These are phyloP conservation scores for Auricularia auricula-judae DNA, from an alignment of 768 basidiomycete species.

Conservation along the genomic window DNA sequence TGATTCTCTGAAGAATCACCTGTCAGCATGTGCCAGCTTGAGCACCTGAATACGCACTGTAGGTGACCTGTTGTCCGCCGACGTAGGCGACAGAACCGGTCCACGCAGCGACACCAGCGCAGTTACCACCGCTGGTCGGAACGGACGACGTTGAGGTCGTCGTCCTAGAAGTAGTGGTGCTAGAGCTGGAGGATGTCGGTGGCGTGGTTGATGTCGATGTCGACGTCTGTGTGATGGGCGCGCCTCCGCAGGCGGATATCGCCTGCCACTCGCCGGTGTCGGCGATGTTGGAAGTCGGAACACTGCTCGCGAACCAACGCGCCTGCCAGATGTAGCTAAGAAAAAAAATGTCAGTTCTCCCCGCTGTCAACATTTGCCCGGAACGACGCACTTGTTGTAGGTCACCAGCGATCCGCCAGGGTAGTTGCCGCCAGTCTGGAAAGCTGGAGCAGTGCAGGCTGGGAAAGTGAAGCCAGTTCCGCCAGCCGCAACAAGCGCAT, in stretches of 20 bases:
- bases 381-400: slow-evolving; percentile 28
- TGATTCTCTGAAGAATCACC: slow-evolving; percentile 11
- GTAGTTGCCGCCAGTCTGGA: slow-evolving; percentile 37
- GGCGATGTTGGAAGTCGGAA: slow-evolving; percentile 3
- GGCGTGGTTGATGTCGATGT: slow-evolving; percentile 12
- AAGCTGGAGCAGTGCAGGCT: slow-evolving; percentile 43
- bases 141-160: slow-evolving; percentile 7
- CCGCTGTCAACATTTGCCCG: too few species aligned
- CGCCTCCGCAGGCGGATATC: slow-evolving; percentile 5
- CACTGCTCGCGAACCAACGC: slow-evolving; percentile 2
- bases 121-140: slow-evolving; percentile 21
- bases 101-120: slow-evolving; percentile 44
- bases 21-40: slow-evolving; percentile 3
- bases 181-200: slow-evolving; percentile 9
- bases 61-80: slow-evolving; percentile 42
- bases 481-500: slow-evolving; percentile 42
- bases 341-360: not conserved
- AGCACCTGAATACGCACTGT: slow-evolving; percentile 14
- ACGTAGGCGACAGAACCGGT: slow-evolving; percentile 33
- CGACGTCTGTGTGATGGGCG: slow-evolving; percentile 7
- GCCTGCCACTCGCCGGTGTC: slow-evolving; percentile 7
- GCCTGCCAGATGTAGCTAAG: slow-evolving; percentile 8
- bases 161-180: slow-evolving; percentile 8
- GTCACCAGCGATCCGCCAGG: slow-evolving; percentile 40
- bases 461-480: slow-evolving; percentile 62